Conservation (phyloP, 164 flowering plant species). For the Amborella trichopoda region DNA sequence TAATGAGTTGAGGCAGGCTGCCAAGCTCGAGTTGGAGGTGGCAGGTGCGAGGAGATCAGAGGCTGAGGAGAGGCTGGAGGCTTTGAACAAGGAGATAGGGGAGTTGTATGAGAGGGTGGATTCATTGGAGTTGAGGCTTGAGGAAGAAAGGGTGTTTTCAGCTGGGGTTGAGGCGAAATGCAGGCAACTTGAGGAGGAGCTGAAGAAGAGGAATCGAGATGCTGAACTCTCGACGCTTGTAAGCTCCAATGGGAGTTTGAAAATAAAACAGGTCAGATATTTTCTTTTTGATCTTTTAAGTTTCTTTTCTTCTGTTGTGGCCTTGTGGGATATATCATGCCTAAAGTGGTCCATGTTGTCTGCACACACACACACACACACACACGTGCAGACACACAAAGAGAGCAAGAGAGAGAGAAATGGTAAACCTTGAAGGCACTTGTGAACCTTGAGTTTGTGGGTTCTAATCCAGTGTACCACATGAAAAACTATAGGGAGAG, state of each 20-base stretch:
- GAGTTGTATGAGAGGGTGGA: slow-evolving; percentile 29
- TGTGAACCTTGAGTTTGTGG: too few relatives aligned
- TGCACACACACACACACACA: too few relatives aligned
- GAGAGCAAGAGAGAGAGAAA: too few relatives aligned
- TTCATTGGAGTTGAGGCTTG: slow-evolving; percentile 33
- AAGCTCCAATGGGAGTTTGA: not conserved
- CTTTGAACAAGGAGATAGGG: slow-evolving; percentile 35
- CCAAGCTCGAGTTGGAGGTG: slow-evolving; percentile 12
- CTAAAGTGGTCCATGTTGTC: too few relatives aligned
- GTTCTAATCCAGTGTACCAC: too few relatives aligned
- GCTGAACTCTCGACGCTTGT: not conserved
- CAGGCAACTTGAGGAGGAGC: slow-evolving; percentile 40
- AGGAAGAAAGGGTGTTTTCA: slow-evolving; percentile 38
- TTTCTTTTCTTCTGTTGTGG: too few relatives aligned
- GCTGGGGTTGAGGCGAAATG: slow-evolving; percentile 28
- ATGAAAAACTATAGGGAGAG: too few relatives aligned
- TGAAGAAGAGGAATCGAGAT: slow-evolving; percentile 16
- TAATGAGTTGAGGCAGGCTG: slow-evolving; percentile 27
- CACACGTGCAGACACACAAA: too few relatives aligned
- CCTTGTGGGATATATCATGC: too few relatives aligned
- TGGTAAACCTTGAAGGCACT: too few relatives aligned
- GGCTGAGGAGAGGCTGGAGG: slow-evolving; percentile 35
- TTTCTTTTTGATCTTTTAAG: too few relatives aligned
- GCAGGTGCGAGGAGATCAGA: slow-evolving; percentile 9
- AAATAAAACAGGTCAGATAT: not conserved